Conservation (phyloP, 1,284 basidiomycete species). For the Pseudozyma sp. region DNA sequence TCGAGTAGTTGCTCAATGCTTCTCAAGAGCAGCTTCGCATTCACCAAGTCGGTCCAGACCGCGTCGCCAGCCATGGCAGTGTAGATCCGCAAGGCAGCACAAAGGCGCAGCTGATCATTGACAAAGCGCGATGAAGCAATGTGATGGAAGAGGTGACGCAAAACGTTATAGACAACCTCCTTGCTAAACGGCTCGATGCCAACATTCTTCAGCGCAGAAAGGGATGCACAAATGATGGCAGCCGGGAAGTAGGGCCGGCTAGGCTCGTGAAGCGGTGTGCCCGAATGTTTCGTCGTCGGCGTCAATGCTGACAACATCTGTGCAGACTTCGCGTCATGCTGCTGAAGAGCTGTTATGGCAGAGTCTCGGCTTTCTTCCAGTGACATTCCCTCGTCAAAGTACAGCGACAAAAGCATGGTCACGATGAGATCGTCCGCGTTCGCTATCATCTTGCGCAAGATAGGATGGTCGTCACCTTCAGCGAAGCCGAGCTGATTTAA, state of each 20-base stretch:
- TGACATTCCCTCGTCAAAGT: constrained; percentile 20
- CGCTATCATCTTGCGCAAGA: constrained; percentile 21
- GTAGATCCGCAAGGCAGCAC: constrained; percentile 76
- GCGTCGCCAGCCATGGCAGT: constrained; percentile 41
- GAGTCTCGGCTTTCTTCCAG: constrained; percentile 11
- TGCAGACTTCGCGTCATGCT: constrained; percentile 10
- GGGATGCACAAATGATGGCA: constrained; percentile 17
- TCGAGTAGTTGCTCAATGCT: constrained; percentile 77
- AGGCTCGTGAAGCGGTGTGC: constrained; percentile 37
- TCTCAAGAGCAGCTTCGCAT: constrained; percentile 74
- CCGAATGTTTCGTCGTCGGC: background rate
- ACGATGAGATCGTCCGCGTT: constrained; percentile 31
- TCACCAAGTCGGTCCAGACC: constrained; percentile 32
- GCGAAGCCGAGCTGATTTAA: constrained; percentile 23
- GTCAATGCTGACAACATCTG: constrained; percentile 18
- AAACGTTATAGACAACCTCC: constrained; percentile 41
- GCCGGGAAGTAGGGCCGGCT: constrained; percentile 41
- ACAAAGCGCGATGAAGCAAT: constrained; percentile 80
- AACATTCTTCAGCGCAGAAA: constrained; percentile 14
- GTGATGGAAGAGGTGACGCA: constrained; percentile 78
- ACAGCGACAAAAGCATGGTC: constrained; percentile 22
- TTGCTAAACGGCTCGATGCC: constrained; percentile 21
- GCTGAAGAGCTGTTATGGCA: constrained; percentile 7
- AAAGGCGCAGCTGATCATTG: constrained; percentile 83
- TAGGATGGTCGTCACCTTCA: constrained; percentile 4